Evolutionary conservation across 1,139 yeast species (phyloP).

Genomic region (Geotrichum klebahnii): DNA sequence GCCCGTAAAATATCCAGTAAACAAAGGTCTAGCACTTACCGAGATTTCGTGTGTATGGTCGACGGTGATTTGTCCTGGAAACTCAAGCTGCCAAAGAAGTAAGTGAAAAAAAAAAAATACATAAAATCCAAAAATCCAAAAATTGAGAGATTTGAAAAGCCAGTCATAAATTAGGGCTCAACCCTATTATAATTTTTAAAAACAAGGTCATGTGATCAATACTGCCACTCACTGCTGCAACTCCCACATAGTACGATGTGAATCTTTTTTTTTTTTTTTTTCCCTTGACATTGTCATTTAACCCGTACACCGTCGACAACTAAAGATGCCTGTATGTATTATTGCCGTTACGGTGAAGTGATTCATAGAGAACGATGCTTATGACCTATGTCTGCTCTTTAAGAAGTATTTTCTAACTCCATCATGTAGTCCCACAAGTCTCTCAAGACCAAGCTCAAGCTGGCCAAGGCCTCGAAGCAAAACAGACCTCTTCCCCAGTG

Average conservation of each 20-base stretch:
- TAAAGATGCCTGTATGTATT: constrained; percentile 21
- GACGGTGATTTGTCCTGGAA: constrained; percentile 13
- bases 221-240: no score
- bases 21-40: constrained; percentile 10
- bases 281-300: constrained; percentile 14
- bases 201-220: constrained; percentile 1
- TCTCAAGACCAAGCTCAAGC: constrained; percentile 96
- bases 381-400: neutral
- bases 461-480: constrained; percentile 98
- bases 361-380: neutral
- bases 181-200: constrained; percentile 5
- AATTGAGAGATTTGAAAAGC: constrained; percentile 2
- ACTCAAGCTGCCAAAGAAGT: neutral
- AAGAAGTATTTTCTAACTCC: neutral
- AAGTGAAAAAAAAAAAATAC: constrained; percentile 1
- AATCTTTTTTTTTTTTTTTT: constrained; percentile 11
- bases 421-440: constrained; percentile 74
- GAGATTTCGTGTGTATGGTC: constrained; percentile 15
- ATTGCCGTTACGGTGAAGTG: no score
- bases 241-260: neutral
- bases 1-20: neutral
- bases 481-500: constrained; percentile 99
- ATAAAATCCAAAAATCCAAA: constrained; percentile 7
- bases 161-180: constrained; percentile 13
- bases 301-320: constrained; percentile 13